Evolutionary conservation across 2,329 filamentous ascomycete genomes (phyloP).

Genomic region (Chaetomiaceae sp.): DNA sequence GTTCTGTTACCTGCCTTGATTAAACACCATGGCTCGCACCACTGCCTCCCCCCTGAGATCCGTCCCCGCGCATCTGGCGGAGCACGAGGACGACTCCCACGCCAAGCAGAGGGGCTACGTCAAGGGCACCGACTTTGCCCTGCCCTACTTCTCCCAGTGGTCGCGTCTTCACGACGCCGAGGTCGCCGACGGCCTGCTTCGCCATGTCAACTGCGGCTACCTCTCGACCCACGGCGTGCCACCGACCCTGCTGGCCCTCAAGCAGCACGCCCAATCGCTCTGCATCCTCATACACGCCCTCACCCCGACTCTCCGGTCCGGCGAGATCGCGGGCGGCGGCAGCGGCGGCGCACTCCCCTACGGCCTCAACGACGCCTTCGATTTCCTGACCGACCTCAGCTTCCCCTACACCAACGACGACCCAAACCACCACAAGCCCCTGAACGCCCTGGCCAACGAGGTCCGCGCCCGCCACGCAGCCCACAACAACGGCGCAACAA

Average conservation of each 20-base stretch:
- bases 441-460: constrained; percentile 43
- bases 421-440: constrained; percentile 41
- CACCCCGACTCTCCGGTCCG: constrained; percentile 34
- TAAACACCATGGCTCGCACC: constrained; percentile 9
- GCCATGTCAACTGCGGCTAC: constrained; percentile 54
- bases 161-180: constrained; percentile 32
- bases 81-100: constrained; percentile 26
- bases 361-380: constrained; percentile 45
- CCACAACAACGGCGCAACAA: too few relatives aligned
- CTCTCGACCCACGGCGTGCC: constrained; percentile 47
- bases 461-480: constrained; percentile 40
- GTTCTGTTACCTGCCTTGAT: too few relatives aligned
- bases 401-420: constrained; percentile 46
- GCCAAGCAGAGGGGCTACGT: constrained; percentile 34
- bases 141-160: constrained; percentile 39
- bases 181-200: constrained; percentile 31
- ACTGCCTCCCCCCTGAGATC: neutral
- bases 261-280: constrained; percentile 57
- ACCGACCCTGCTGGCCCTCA: constrained; percentile 53
- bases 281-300: constrained; percentile 47
- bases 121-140: constrained; percentile 37
- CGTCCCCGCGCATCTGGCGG: constrained; percentile 20
- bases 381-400: constrained; percentile 51
- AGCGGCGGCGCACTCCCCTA: constrained; percentile 29
- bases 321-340: constrained; percentile 28